Percentiles rank a stretch among this genome's conserved stretches.
phyloP scores from a whole-genome alignment of 306 rosid species.

The Vigna radiata region DNA sequence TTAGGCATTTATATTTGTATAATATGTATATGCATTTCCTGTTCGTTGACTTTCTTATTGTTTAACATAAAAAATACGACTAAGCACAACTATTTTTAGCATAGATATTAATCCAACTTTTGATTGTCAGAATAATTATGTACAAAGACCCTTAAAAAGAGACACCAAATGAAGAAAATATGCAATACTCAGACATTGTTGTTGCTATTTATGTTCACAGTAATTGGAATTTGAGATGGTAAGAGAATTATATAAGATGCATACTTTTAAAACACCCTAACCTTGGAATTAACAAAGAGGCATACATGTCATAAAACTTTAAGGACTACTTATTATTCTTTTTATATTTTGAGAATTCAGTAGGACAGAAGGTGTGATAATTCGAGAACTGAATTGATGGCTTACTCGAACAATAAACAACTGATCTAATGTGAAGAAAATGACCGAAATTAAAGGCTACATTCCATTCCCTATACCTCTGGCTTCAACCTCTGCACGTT shows the following conservation, averaged over 20 bases:
- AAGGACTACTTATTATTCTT: too few relatives aligned
- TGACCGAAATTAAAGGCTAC: slow-evolving; percentile 11
- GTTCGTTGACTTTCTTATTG: not conserved
- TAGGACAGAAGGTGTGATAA: not conserved
- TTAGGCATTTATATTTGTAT: too few relatives aligned
- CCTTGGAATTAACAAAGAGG: not conserved
- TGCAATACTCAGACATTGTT: not conserved
- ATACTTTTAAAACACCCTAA: not conserved
- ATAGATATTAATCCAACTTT: not conserved
- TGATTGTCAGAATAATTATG: not conserved
- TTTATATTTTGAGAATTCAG: too few relatives aligned
- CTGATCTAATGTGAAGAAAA: not conserved
- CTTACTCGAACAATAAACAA: not conserved
- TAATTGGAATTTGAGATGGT: too few relatives aligned
- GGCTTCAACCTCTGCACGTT: slow-evolving; percentile 75
- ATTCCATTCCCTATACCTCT: slow-evolving; percentile 52
- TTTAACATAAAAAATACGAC: not conserved
- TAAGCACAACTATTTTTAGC: not conserved
- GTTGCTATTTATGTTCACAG: too few relatives aligned
- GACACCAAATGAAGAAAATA: not conserved
- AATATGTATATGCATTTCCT: not conserved
- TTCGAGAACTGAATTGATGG: too few relatives aligned
- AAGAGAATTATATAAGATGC: not conserved
- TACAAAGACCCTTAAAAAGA: not conserved
- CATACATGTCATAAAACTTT: not conserved